Evolutionary conservation across 2,329 filamentous ascomycete species (phyloP).

Genomic region (Plectosphaerella plurivora): DNA sequence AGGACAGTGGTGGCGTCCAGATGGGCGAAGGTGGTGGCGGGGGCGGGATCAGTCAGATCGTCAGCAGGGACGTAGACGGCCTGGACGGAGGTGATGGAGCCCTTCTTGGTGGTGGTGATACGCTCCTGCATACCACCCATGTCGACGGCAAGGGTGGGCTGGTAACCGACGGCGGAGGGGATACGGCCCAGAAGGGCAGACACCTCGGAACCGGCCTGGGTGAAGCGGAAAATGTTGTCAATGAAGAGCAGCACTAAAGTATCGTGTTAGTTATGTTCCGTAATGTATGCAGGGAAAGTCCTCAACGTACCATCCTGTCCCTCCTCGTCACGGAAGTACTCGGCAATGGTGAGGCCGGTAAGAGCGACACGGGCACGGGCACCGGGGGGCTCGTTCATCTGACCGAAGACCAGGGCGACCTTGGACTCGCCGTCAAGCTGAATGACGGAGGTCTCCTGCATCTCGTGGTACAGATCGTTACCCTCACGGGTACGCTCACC

Average conservation of each 20-base stretch:
- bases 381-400: conserved; percentile 99
- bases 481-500: conserved; percentile 99
- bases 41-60: conserved; percentile 99
- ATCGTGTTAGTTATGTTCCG: conserved; percentile 18
- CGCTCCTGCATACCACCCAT: conserved; percentile 99
- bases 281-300: neutral
- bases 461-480: conserved; percentile 99
- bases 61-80: conserved; percentile 99
- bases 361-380: conserved; percentile 99
- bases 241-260: conserved; percentile 89
- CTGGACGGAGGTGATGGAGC: conserved; percentile 99
- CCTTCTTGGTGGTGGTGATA: conserved; percentile 99
- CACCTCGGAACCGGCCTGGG: conserved; percentile 99
- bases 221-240: conserved; percentile 99
- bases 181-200: conserved; percentile 99
- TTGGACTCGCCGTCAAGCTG: conserved; percentile 99
- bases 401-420: conserved; percentile 98
- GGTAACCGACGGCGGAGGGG: conserved; percentile 99
- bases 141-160: conserved; percentile 95
- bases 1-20: conserved; percentile 99
- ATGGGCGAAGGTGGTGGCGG: conserved; percentile 98
- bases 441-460: conserved; percentile 99
- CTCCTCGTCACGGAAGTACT: conserved; percentile 73
- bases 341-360: conserved; percentile 76
- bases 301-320: conserved; percentile 75